Evolutionary conservation across 306 rosid genomes (phyloP).

Genomic region (Malus sieversii): DNA sequence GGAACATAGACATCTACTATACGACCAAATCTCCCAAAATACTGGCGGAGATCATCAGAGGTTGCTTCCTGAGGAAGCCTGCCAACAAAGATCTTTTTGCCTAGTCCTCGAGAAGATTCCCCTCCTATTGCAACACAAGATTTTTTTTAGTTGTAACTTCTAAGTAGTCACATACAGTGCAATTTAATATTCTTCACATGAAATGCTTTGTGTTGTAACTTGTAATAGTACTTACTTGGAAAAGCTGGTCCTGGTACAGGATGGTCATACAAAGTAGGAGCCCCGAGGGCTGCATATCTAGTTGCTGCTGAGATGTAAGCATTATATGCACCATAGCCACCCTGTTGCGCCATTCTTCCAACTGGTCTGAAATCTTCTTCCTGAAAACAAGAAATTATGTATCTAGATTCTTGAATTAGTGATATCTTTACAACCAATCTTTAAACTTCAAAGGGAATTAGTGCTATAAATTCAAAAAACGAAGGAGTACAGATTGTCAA

Average conservation of each 20-base stretch:
- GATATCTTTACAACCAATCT: not conserved
- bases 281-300: constrained; percentile 94
- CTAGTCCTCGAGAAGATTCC: constrained; percentile 60
- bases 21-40: constrained; percentile 88
- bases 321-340: constrained; percentile 95
- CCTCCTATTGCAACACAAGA: constrained; percentile 45
- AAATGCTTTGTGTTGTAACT: constrained; percentile 4
- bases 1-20: constrained; percentile 87
- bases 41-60: constrained; percentile 79
- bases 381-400: constrained; percentile 32
- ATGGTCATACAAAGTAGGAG: constrained; percentile 91
- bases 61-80: constrained; percentile 90
- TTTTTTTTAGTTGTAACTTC: not conserved
- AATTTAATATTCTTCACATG: not conserved
- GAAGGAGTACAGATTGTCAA: constrained; percentile 1
- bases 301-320: constrained; percentile 94
- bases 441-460: not conserved
- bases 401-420: constrained; percentile 2
- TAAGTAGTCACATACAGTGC: not conserved
- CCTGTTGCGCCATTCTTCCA: constrained; percentile 61
- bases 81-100: constrained; percentile 82
- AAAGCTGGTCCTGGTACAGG: constrained; percentile 54
- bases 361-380: constrained; percentile 85
- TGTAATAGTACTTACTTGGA: constrained; percentile 58
- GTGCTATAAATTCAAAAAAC: no score